Evolutionary conservation across 2,329 filamentous ascomycete species (phyloP).

Genomic region (Claviceps pazoutovae): DNA sequence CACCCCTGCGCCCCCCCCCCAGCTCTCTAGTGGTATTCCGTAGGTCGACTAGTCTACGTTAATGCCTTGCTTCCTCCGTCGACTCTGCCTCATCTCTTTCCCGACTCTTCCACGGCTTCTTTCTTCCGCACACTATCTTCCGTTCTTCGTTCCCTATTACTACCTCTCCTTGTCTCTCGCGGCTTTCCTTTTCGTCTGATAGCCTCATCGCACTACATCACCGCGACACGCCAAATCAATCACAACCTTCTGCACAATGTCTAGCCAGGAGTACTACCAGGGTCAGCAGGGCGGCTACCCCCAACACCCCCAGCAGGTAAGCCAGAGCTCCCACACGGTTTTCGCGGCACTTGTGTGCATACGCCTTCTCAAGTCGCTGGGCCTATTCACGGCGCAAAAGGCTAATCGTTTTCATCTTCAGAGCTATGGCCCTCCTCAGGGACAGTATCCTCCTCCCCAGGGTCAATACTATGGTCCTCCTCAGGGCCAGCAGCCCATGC

Average conservation of each 20-base stretch:
- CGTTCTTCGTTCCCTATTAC: not conserved
- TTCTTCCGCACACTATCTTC: not conserved
- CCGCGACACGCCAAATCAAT: not conserved
- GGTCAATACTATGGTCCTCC: constrained; percentile 18
- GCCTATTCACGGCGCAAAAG: not conserved
- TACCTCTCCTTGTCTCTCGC: not conserved
- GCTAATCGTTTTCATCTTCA: constrained; percentile 4
- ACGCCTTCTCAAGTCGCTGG: too few relatives aligned
- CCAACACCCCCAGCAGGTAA: constrained; percentile 26
- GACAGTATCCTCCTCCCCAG: constrained; percentile 20
- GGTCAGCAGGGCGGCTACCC: constrained; percentile 22
- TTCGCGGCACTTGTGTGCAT: too few relatives aligned
- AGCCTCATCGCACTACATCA: not conserved
- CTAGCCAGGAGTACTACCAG: constrained; percentile 28
- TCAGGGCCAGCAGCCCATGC: constrained; percentile 27
- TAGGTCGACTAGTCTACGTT: not conserved
- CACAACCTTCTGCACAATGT: constrained; percentile 15
- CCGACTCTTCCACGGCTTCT: not conserved
- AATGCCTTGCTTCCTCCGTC: not conserved
- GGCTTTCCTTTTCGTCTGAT: not conserved
- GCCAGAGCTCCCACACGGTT: constrained; percentile 7
- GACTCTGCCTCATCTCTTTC: not conserved
- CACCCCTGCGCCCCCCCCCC: not conserved
- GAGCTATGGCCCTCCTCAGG: constrained; percentile 19
- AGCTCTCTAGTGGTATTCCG: not conserved